phyloP scores from a whole-genome alignment of 2,329 filamentous ascomycete genomes.

The Fusarium circinatum region DNA sequence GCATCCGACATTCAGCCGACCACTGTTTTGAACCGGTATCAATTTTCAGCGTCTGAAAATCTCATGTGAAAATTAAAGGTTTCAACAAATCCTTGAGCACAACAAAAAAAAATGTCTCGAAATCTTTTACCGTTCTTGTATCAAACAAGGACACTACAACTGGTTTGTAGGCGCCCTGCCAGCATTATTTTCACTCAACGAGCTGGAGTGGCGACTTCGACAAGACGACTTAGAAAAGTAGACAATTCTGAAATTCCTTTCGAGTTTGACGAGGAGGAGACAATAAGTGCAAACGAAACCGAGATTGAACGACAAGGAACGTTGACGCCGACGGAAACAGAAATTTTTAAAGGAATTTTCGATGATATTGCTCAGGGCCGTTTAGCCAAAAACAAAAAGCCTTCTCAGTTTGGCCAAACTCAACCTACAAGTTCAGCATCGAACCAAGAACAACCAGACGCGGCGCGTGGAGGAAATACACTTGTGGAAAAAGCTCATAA shows the following conservation, averaged over 20 bases:
- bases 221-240: conserved; percentile 13
- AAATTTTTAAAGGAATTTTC: conserved; percentile 69
- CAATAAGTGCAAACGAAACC: conserved; percentile 34
- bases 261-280: conserved; percentile 59
- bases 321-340: conserved; percentile 67
- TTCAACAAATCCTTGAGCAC: background rate
- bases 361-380: conserved; percentile 53
- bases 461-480: conserved; percentile 39
- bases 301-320: conserved; percentile 52
- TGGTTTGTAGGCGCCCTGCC: conserved; percentile 41
- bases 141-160: conserved; percentile 70
- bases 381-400: conserved; percentile 46
- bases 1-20: conserved; percentile 37
- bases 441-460: background rate
- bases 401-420: conserved; percentile 2
- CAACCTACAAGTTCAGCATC: background rate
- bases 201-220: conserved; percentile 32
- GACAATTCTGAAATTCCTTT: conserved; percentile 62
- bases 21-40: background rate
- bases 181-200: conserved; percentile 37
- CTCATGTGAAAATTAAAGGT: conserved; percentile 16
- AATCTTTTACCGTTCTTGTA: conserved; percentile 75
- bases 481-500: conserved; percentile 49
- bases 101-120: conserved; percentile 53
- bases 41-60: conserved; percentile 27